Conservation (phyloP, 1,139 yeast genomes). For the Blastobotrys apis region DNA sequence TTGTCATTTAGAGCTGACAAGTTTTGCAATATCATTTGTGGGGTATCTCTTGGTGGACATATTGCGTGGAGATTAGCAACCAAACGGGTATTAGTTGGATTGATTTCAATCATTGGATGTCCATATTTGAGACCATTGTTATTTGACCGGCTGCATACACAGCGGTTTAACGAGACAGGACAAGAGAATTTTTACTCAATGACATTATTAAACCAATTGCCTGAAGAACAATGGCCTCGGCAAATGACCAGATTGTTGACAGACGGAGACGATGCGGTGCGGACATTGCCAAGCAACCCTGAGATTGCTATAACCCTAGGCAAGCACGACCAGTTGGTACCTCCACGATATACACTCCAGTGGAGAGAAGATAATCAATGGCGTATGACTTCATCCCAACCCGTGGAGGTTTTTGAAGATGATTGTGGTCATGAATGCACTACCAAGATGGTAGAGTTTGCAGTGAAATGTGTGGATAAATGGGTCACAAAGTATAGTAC, state of each 20-base stretch:
- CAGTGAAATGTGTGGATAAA: background rate
- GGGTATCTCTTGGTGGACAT: slow-evolving; percentile 63
- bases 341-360: background rate
- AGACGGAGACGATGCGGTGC: background rate
- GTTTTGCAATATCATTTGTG: slow-evolving; percentile 43
- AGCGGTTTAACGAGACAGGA: background rate
- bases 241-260: background rate
- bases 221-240: slow-evolving; percentile 1
- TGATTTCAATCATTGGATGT: slow-evolving; percentile 49
- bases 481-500: slow-evolving; percentile 7
- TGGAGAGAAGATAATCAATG: slow-evolving; percentile 4
- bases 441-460: slow-evolving; percentile 1
- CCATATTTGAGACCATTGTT: slow-evolving; percentile 31
- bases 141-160: slow-evolving; percentile 2
- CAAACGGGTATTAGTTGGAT: slow-evolving; percentile 40
- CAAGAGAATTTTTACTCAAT: background rate
- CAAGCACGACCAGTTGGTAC: slow-evolving; percentile 8
- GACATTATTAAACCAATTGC: background rate
- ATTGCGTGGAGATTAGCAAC: slow-evolving; percentile 43
- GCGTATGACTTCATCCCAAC: background rate
- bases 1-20: slow-evolving; percentile 30
- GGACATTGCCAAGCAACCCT: background rate
- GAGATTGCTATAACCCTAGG: slow-evolving; percentile 7
- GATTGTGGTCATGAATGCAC: slow-evolving; percentile 11
- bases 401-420: slow-evolving; percentile 1